Conservation (phyloP, 768 basidiomycete genomes). For the Agaricus subrufescens region DNA sequence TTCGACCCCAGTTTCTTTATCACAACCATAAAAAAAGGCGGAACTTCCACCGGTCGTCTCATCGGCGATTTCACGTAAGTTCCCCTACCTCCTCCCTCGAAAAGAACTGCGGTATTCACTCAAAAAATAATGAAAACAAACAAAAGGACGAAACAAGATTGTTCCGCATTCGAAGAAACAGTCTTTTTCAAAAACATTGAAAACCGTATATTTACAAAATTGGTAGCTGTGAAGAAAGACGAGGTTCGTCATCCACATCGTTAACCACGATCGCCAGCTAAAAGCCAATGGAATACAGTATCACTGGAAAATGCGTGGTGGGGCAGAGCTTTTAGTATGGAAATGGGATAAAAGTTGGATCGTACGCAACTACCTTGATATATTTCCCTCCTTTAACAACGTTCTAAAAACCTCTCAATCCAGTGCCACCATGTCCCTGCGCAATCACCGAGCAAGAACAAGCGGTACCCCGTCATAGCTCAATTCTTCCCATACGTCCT, state of each 20-base stretch:
- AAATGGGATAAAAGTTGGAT: conserved; percentile 7
- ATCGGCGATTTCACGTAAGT: conserved; percentile 18
- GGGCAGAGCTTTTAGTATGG: background rate
- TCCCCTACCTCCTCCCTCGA: background rate
- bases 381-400: too few species aligned
- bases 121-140: background rate
- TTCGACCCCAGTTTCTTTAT: conserved; percentile 16
- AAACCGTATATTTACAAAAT: conserved; percentile 2
- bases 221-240: conserved; percentile 1
- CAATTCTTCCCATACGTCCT: background rate
- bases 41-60: conserved; percentile 10
- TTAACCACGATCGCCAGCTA: background rate
- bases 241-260: background rate
- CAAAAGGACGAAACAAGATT: conserved; percentile 4
- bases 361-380: background rate
- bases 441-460: background rate
- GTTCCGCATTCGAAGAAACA: conserved; percentile 1
- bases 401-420: background rate
- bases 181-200: conserved; percentile 4
- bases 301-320: conserved; percentile 2
- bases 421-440: conserved; percentile 3
- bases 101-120: background rate
- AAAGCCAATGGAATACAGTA: background rate
- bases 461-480: background rate
- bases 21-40: conserved; percentile 16